Evolutionary conservation across 2,329 filamentous ascomycete genomes (phyloP).

Genomic region (Coleophoma crateriformis): DNA sequence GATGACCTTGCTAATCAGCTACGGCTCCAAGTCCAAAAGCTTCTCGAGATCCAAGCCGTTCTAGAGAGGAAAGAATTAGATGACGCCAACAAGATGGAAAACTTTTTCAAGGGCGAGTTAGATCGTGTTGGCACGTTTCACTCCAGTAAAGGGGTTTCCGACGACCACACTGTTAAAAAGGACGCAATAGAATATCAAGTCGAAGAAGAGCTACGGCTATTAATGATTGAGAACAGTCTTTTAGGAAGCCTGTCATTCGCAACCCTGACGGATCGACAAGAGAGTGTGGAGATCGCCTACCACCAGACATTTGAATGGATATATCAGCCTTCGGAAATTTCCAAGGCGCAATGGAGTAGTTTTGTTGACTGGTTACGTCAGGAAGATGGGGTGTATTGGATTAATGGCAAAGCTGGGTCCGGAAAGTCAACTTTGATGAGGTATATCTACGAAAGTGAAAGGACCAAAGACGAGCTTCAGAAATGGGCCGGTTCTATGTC

Average conservation of each 20-base stretch:
- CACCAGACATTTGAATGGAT: slow-evolving; percentile 8
- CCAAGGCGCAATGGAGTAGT: neutral
- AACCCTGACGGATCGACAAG: neutral
- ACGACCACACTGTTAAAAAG: neutral
- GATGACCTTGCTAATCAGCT: neutral
- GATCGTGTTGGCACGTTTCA: neutral
- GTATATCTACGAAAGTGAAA: slow-evolving; percentile 2
- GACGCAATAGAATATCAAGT: neutral
- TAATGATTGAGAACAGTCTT: neutral
- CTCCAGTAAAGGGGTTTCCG: neutral
- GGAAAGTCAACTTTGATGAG: slow-evolving; percentile 15
- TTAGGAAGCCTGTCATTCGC: neutral
- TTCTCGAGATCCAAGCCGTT: neutral
- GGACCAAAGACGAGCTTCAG: slow-evolving; percentile 4
- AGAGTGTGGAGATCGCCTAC: neutral
- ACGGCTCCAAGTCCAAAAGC: neutral
- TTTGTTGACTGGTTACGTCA: slow-evolving; percentile 9
- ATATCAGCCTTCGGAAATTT: neutral
- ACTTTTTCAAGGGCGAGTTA: neutral
- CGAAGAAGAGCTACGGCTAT: neutral
- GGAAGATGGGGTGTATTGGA: slow-evolving; percentile 9
- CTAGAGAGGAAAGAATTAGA: neutral
- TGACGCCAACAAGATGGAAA: neutral
- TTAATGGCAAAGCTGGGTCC: slow-evolving; percentile 12
- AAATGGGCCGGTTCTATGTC: slow-evolving; percentile 19